A percentile compares a stretch with the other conserved stretches of the same genome.
These are phyloP conservation scores for Auricularia auricula-judae DNA, from an alignment of 768 basidiomycete species.

Conservation along the genomic window DNA sequence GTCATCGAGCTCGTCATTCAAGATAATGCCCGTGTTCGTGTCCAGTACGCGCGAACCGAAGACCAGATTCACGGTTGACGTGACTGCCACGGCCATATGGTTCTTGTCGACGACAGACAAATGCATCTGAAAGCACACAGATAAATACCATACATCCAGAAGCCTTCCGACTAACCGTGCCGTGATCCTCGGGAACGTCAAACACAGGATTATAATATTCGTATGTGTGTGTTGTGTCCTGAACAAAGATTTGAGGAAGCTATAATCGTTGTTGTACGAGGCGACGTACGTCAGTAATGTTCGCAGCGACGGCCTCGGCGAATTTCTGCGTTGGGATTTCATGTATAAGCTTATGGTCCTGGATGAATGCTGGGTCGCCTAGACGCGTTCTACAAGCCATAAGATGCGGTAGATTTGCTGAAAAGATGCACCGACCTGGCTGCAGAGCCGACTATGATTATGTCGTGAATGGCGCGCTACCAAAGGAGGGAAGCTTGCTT, in stretches of 20 bases:
- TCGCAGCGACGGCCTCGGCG: constrained; percentile 44
- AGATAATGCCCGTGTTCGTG: constrained; percentile 73
- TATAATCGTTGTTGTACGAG: not conserved
- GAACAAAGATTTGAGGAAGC: constrained; percentile 7
- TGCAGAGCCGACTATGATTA: constrained; percentile 46
- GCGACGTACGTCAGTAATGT: constrained; percentile 74
- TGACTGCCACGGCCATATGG: constrained; percentile 80
- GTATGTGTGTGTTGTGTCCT: constrained; percentile 74
- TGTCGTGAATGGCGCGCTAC: not conserved
- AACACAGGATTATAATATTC: constrained; percentile 79
- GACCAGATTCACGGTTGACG: constrained; percentile 80
- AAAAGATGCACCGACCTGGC: constrained; percentile 31
- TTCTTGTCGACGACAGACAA: constrained; percentile 70
- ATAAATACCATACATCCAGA: not conserved
- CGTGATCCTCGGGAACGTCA: constrained; percentile 71
- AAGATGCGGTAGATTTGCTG: not conserved
- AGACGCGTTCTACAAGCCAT: constrained; percentile 55
- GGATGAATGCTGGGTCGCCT: constrained; percentile 64
- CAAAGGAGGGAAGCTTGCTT: constrained; percentile 13
- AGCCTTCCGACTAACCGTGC: constrained; percentile 47
- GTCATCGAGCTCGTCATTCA: constrained; percentile 94
- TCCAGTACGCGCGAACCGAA: constrained; percentile 88
- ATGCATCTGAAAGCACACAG: constrained; percentile 51
- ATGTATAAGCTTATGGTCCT: constrained; percentile 42
- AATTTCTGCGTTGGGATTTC: constrained; percentile 62